Conservation (phyloP, 2,329 filamentous ascomycete species). For the Coniochaeta sp. region DNA sequence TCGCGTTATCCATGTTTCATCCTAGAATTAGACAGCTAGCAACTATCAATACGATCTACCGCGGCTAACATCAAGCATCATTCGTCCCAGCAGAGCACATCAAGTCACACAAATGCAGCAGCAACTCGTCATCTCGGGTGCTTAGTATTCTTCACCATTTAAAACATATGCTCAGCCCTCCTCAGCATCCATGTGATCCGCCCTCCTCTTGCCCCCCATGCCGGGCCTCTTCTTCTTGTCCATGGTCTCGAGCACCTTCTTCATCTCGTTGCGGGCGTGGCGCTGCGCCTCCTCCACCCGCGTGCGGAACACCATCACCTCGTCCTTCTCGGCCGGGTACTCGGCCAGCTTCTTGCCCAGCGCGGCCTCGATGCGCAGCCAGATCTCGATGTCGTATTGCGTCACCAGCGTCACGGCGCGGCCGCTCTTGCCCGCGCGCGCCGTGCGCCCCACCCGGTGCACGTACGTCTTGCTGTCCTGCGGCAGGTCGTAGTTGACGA, state of each 20-base stretch:
- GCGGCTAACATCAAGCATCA: not conserved
- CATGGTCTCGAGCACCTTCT: conserved; percentile 59
- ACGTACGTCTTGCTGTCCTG: conserved; percentile 86
- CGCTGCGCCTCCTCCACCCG: conserved; percentile 80
- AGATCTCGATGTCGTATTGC: conserved; percentile 82
- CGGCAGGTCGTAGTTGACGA: conserved; percentile 80
- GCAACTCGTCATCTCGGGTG: not conserved
- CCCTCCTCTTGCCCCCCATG: conserved; percentile 30
- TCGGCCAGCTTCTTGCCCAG: conserved; percentile 64
- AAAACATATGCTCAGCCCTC: conserved; percentile 49
- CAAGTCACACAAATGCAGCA: not conserved
- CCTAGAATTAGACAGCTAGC: not conserved
- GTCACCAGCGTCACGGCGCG: conserved; percentile 76
- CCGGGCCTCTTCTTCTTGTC: conserved; percentile 32
- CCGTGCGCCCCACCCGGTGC: conserved; percentile 82
- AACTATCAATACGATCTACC: not conserved
- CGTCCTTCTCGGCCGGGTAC: conserved; percentile 66
- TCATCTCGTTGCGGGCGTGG: conserved; percentile 73
- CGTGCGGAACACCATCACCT: conserved; percentile 74
- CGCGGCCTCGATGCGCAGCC: conserved; percentile 72
- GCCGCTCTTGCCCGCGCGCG: conserved; percentile 77
- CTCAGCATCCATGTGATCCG: conserved; percentile 66
- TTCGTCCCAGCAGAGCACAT: not conserved
- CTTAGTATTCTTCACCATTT: not conserved
- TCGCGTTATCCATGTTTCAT: not conserved